Evolutionary conservation across 1,284 basidiomycete genomes (phyloP), one percentile per base, ranked within the genome.

Genomic region (Cryptococcus hybrid): DNA sequence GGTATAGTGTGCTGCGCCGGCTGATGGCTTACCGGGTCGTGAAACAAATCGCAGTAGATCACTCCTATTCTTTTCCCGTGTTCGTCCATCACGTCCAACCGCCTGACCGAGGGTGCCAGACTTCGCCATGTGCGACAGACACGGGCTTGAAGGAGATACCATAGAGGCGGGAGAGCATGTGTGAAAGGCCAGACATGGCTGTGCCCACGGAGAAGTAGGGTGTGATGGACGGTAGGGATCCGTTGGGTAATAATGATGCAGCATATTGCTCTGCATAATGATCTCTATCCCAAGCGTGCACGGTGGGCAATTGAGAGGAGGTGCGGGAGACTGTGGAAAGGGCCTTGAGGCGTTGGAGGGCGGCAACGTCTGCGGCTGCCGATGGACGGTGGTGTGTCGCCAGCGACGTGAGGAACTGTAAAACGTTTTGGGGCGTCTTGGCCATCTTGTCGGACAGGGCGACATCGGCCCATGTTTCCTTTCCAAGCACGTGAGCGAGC

Each of bases 11-110:
- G 95, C 95, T 0, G 95, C 94, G 9, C 49, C 49, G 11, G 91
- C 90, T 43, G 86, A 84, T 2, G 90, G 85, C 77, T 99, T 99
- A 7, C 90, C 92, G 44, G 83, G 80, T 34, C 95, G 82, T 7
- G 86, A 84, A 92, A 97, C 30, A 98, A 80, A 76, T 99, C 95
- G 13, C 90, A 89, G 70, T 95, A 98, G 69, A 99, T 90, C 82
- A 89, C 92, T 0, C 95, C 95, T 54, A 99, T 86, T n/a, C 89
- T 74, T 1, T 92, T 92, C 58, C 85, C 84, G 9, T 85, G 82
- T 69, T 97, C 92, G 51, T 75, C 71, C 15, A 97, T 82, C 0
- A 99, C 95, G 70, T 95, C 89, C 9, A 98, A 80, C 73, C 95
- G 95, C 61, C 89, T 85, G 2, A 98, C 91, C 61, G 90, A 87